These are phyloP conservation scores for Candida dendrica DNA, from an alignment of 805 yeast genomes.

Conservation along the genomic window DNA sequence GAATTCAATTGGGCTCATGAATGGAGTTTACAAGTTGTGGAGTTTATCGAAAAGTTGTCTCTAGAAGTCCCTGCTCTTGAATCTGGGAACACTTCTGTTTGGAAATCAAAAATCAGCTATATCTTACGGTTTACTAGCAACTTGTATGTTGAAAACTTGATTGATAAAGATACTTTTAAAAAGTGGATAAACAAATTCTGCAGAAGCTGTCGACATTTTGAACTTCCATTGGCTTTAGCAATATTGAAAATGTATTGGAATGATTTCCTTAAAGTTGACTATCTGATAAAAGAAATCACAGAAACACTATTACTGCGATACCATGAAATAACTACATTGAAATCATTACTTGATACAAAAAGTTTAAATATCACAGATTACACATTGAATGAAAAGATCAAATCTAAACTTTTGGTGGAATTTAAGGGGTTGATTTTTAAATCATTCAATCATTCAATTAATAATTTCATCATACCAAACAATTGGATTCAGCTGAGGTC, in stretches of 20 bases:
- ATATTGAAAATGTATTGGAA: conserved; percentile 66
- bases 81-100: conserved; percentile 30
- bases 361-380: conserved; percentile 28
- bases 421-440: conserved; percentile 21
- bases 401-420: conserved; percentile 17
- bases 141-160: conserved; percentile 58
- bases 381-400: conserved; percentile 26
- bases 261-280: conserved; percentile 48
- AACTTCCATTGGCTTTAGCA: conserved; percentile 41
- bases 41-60: conserved; percentile 37
- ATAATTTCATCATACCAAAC: conserved; percentile 56
- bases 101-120: conserved; percentile 51
- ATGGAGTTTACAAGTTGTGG: conserved; percentile 83
- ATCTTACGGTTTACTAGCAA: conserved; percentile 52
- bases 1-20: conserved; percentile 68
- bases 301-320: conserved; percentile 49
- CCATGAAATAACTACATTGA: conserved; percentile 26
- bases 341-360: conserved; percentile 28
- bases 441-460: conserved; percentile 30
- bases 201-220: conserved; percentile 29
- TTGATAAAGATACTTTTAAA: conserved; percentile 57
- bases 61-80: conserved; percentile 22
- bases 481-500: conserved; percentile 52
- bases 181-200: conserved; percentile 56
- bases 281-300: conserved; percentile 56